These are phyloP conservation scores for Datura wrightii DNA, from an alignment of 257 asterid genomes.

Conservation along the genomic window DNA sequence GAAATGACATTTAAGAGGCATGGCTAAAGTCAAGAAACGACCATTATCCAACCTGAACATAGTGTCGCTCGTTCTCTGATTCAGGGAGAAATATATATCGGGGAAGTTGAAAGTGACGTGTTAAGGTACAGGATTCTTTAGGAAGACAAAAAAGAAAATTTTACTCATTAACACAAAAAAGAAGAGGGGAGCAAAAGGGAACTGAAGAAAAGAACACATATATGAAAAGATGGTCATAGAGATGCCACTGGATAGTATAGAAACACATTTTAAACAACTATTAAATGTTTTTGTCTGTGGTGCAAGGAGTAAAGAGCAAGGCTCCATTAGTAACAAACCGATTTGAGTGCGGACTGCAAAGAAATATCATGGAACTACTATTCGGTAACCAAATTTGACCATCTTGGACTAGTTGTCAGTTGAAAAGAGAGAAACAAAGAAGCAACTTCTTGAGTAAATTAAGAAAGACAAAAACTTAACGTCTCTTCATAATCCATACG, in stretches of 20 bases:
- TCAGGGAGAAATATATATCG: background rate
- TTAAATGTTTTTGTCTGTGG: background rate
- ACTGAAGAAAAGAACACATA: background rate
- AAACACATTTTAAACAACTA: background rate
- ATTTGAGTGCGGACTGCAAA: background rate
- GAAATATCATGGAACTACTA: background rate
- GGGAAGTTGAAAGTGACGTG: background rate
- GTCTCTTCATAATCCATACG: background rate
- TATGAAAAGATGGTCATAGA: background rate
- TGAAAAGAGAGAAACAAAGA: background rate
- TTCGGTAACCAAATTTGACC: background rate
- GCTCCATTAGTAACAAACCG: background rate
- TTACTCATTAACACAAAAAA: background rate
- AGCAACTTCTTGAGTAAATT: background rate
- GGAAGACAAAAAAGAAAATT: background rate
- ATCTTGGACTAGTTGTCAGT: constrained; percentile 1
- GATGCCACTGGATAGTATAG: background rate
- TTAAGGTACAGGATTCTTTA: background rate
- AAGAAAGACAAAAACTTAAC: background rate
- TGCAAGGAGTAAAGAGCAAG: background rate
- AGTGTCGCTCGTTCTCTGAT: background rate
- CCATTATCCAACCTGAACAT: background rate
- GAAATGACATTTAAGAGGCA: background rate
- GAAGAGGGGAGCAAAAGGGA: background rate
- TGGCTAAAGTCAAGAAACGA: background rate